Conservation (phyloP, 805 yeast genomes). For the Ogataea wickerhamii region DNA sequence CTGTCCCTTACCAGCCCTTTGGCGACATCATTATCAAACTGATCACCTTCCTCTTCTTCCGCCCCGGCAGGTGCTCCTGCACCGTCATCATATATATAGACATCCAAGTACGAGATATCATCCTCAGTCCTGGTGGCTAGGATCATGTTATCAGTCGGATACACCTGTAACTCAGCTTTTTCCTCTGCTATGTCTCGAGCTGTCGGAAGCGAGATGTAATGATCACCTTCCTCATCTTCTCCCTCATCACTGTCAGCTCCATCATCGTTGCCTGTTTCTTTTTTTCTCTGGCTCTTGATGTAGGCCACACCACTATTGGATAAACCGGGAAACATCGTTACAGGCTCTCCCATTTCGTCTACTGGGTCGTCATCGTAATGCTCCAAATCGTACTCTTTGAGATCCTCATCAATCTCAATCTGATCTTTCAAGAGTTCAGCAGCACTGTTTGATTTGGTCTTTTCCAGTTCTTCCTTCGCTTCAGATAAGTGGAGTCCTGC, state of each 20-base stretch:
- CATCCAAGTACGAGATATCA: slow-evolving; percentile 87
- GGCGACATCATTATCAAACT: slow-evolving; percentile 67
- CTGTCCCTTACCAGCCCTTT: slow-evolving; percentile 69
- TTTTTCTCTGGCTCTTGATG: slow-evolving; percentile 41
- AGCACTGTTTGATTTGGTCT: slow-evolving; percentile 34
- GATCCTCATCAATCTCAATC: slow-evolving; percentile 71
- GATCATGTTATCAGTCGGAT: slow-evolving; percentile 85
- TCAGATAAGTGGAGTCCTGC: slow-evolving; percentile 80
- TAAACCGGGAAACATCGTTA: slow-evolving; percentile 70
- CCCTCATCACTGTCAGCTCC: slow-evolving; percentile 41
- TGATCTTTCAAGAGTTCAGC: slow-evolving; percentile 41
- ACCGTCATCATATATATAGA: slow-evolving; percentile 91
- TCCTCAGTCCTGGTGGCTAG: slow-evolving; percentile 95
- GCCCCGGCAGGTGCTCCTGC: slow-evolving; percentile 75
- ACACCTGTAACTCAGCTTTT: slow-evolving; percentile 76
- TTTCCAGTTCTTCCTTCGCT: slow-evolving; percentile 61
- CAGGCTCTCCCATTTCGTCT: slow-evolving; percentile 51
- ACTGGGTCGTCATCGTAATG: slow-evolving; percentile 70
- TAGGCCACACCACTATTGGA: slow-evolving; percentile 55
- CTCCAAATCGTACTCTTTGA: slow-evolving; percentile 84
- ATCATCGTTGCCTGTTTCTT: background rate
- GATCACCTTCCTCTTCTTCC: slow-evolving; percentile 62
- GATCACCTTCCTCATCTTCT: slow-evolving; percentile 43
- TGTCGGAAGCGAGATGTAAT: slow-evolving; percentile 59
- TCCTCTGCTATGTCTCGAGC: slow-evolving; percentile 70